Evolutionary conservation across 441 rosid species (phyloP).

Genomic region (Hura crepitans): DNA sequence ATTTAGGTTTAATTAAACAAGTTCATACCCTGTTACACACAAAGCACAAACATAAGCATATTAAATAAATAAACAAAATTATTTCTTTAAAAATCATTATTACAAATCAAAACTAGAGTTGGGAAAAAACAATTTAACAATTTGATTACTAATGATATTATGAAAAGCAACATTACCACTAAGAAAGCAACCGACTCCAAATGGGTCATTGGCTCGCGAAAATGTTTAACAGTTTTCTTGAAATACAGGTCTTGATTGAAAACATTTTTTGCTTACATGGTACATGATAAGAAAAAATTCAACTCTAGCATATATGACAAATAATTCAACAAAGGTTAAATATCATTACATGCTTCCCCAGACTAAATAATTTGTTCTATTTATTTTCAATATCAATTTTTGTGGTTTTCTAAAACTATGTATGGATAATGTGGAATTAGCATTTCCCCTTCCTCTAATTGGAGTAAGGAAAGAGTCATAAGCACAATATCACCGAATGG

Average conservation of each 20-base stretch:
- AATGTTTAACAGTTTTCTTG: neutral
- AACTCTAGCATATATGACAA: neutral
- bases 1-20: too few species aligned
- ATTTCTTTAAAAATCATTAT: too few species aligned
- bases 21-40: too few species aligned
- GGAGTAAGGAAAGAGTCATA: neutral
- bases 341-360: neutral
- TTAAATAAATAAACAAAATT: too few species aligned
- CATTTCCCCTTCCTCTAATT: neutral
- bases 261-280: conserved; percentile 79
- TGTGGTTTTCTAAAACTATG: neutral
- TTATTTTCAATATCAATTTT: neutral
- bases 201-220: neutral
- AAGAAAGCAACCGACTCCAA: conserved; percentile 22
- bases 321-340: neutral
- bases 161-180: conserved; percentile 50
- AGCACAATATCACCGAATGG: neutral
- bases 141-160: neutral
- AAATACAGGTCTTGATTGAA: conserved; percentile 45
- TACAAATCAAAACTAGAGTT: neutral
- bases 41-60: too few species aligned
- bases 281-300: neutral
- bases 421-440: too few species aligned
- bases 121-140: neutral
- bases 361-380: neutral